These are phyloP conservation scores for Lactifluus subvellereus DNA, from an alignment of 768 basidiomycete genomes.

Conservation along the genomic window DNA sequence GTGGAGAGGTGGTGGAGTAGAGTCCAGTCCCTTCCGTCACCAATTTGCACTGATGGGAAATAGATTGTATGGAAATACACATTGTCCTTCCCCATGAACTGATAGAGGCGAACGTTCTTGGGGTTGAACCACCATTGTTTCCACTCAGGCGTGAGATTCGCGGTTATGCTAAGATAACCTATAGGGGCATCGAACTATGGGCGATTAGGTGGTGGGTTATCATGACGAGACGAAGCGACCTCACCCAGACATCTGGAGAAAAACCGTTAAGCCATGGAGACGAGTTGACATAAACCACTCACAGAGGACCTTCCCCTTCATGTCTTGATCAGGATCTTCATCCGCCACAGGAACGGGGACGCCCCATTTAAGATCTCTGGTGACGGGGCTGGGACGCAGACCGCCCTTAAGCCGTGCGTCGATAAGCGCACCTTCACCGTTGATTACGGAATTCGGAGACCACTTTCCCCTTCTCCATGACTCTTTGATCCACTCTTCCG, in stretches of 20 bases:
- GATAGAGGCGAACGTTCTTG: constrained; percentile 83
- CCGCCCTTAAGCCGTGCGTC: constrained; percentile 85
- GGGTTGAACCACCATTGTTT: constrained; percentile 96
- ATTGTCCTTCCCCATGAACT: constrained; percentile 99
- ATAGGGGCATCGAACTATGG: constrained; percentile 90
- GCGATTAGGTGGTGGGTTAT: background rate
- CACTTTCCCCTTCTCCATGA: constrained; percentile 82
- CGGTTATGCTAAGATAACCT: constrained; percentile 96
- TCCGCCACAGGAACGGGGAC: constrained; percentile 80
- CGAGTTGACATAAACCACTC: constrained; percentile 33
- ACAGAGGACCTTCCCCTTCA: constrained; percentile 96
- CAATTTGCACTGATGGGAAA: constrained; percentile 86
- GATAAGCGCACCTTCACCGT: constrained; percentile 79
- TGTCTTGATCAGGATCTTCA: constrained; percentile 70
- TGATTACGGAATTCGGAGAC: constrained; percentile 90
- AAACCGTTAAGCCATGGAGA: background rate
- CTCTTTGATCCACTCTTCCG: constrained; percentile 83
- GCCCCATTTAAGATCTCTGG: constrained; percentile 93
- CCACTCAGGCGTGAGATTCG: constrained; percentile 92
- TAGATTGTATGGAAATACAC: constrained; percentile 98
- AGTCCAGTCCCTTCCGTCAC: constrained; percentile 89
- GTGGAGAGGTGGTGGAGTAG: constrained; percentile 90
- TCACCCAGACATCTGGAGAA: constrained; percentile 82
- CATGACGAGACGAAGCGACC: constrained; percentile 29
- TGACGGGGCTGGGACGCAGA: constrained; percentile 83